Percentiles rank a stretch among this genome's conserved stretches.
Conservation (phyloP, 306 rosid genomes). For the Malus sylvestris region DNA sequence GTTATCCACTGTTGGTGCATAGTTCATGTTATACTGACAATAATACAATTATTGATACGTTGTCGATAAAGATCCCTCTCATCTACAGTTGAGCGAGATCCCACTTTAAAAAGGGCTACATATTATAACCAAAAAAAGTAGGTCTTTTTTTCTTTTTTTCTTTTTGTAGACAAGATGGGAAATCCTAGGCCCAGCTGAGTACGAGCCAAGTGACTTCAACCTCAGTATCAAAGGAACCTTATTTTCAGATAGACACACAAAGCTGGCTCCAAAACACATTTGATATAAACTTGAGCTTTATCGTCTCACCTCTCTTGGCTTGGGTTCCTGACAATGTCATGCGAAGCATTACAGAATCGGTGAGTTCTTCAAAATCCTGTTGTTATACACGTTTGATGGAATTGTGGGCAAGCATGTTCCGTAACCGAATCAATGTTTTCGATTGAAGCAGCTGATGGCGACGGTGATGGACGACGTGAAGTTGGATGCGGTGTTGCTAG, state of each 20-base stretch:
- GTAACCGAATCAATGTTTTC: neutral
- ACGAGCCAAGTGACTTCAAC: neutral
- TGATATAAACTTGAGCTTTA: slow-evolving; percentile 24
- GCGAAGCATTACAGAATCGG: slow-evolving; percentile 13
- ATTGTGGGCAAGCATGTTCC: neutral
- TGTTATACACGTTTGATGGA: neutral
- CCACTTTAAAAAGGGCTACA: no score
- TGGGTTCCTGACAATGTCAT: slow-evolving; percentile 24
- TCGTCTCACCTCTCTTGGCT: slow-evolving; percentile 18
- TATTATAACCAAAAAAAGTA: no score
- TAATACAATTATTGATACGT: no score
- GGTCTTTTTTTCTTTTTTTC: neutral
- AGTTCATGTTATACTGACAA: no score
- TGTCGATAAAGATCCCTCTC: no score
- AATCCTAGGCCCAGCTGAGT: slow-evolving; percentile 16
- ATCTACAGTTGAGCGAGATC: no score
- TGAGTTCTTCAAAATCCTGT: neutral
- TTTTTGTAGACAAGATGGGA: slow-evolving; percentile 27
- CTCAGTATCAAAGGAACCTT: slow-evolving; percentile 19
- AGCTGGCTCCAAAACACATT: slow-evolving; percentile 27
- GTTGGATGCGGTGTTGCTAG: slow-evolving; percentile 21
- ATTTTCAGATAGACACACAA: slow-evolving; percentile 30
- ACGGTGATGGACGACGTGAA: slow-evolving; percentile 21
- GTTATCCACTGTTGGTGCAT: no score
- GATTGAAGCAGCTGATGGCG: slow-evolving; percentile 27